phyloP scores from a whole-genome alignment of 768 basidiomycete species.

The Amanita subjunquillea region DNA sequence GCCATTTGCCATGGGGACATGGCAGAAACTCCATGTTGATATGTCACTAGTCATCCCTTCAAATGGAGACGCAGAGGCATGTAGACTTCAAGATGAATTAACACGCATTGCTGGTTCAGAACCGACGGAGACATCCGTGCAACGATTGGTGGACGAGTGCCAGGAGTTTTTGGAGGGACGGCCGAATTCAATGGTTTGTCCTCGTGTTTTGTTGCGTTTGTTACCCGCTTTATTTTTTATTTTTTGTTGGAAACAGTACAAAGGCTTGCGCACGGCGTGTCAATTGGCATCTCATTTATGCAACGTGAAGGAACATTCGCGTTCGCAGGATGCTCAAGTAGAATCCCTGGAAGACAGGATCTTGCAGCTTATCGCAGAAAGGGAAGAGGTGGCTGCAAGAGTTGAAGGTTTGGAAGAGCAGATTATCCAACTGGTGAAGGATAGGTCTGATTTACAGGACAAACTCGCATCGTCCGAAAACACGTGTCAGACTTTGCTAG shows the following conservation, averaged over 20 bases:
- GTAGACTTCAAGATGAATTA: slow-evolving; percentile 42
- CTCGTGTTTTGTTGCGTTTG: not conserved
- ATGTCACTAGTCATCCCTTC: slow-evolving; percentile 17
- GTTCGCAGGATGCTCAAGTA: slow-evolving; percentile 21
- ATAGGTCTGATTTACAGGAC: slow-evolving; percentile 24
- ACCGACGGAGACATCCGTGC: slow-evolving; percentile 37
- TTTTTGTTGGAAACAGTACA: slow-evolving; percentile 23
- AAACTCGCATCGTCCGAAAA: slow-evolving; percentile 26
- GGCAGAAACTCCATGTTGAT: slow-evolving; percentile 54
- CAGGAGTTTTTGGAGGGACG: slow-evolving; percentile 34
- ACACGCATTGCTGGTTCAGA: slow-evolving; percentile 46
- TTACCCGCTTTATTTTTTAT: slow-evolving; percentile 2
- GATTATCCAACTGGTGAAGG: slow-evolving; percentile 20
- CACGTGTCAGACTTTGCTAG: slow-evolving; percentile 27
- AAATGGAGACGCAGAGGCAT: slow-evolving; percentile 32
- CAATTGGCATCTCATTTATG: slow-evolving; percentile 40
- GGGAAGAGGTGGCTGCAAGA: slow-evolving; percentile 18
- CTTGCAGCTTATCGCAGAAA: slow-evolving; percentile 22
- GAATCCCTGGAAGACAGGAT: slow-evolving; percentile 21
- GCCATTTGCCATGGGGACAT: slow-evolving; percentile 32
- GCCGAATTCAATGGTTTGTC: slow-evolving; percentile 33
- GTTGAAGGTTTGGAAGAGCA: slow-evolving; percentile 16
- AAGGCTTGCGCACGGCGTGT: slow-evolving; percentile 37
- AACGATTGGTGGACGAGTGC: slow-evolving; percentile 39
- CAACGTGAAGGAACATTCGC: slow-evolving; percentile 33